These are phyloP conservation scores for Angomonas desouzai DNA, from an alignment of 208 protist genomes.

Conservation along the genomic window DNA sequence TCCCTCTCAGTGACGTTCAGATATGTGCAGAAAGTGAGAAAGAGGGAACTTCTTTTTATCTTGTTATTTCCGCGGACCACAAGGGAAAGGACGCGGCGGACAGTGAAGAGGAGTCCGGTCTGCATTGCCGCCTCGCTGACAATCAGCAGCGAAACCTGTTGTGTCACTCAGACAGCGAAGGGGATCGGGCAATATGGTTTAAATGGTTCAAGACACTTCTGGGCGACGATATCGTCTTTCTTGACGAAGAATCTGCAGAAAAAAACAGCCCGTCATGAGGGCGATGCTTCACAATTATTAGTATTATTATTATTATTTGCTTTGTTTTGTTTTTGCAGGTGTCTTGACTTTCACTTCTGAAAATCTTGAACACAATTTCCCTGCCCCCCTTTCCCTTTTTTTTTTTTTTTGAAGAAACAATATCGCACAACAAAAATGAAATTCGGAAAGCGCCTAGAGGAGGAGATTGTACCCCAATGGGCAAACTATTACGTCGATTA, in stretches of 20 bases:
- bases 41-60: slow-evolving; percentile 22
- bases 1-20: slow-evolving; percentile 15
- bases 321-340: no score
- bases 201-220: slow-evolving; percentile 6
- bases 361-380: no score
- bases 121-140: background rate
- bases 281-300: no score
- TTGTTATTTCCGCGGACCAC: slow-evolving; percentile 12
- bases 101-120: background rate
- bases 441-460: slow-evolving; percentile 86
- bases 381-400: background rate
- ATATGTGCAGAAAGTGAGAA: slow-evolving; percentile 28
- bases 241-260: background rate
- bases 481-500: slow-evolving; percentile 85
- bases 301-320: slow-evolving; percentile 8
- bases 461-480: slow-evolving; percentile 84
- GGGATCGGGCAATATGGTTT: background rate
- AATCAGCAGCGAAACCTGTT: background rate
- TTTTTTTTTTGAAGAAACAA: background rate
- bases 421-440: slow-evolving; percentile 79
- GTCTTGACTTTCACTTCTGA: no score
- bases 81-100: background rate
- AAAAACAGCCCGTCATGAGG: background rate
- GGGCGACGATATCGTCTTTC: background rate
- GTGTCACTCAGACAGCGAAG: background rate